Conservation (phyloP, 192 early-diverging fungal species). For the Mortierella claussenii region DNA sequence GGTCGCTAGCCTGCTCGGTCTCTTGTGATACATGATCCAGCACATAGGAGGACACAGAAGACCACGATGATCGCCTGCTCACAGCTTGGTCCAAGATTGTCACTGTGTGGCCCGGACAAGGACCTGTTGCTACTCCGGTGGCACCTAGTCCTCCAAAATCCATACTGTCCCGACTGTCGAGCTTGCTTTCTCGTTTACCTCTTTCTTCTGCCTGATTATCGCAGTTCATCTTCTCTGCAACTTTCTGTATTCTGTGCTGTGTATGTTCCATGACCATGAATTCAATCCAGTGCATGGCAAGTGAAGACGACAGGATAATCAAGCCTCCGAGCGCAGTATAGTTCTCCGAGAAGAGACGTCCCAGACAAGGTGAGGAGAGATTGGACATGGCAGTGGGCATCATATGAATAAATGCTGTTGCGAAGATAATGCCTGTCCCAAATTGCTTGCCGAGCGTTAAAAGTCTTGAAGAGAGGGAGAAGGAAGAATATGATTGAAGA, state of each 20-base stretch:
- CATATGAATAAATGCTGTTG: slow-evolving; percentile 82
- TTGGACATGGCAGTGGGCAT: slow-evolving; percentile 65
- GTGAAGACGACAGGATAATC: slow-evolving; percentile 70
- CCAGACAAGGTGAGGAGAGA: slow-evolving; percentile 68
- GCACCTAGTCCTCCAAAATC: slow-evolving; percentile 27
- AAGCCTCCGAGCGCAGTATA: slow-evolving; percentile 65
- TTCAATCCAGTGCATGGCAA: slow-evolving; percentile 75
- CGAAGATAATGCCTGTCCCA: slow-evolving; percentile 74
- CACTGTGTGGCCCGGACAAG: slow-evolving; percentile 17
- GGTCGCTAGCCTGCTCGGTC: background rate
- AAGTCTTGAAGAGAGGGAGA: background rate
- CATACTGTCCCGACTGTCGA: too few relatives aligned
- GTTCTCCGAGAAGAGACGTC: slow-evolving; percentile 50
- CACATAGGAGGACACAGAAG: slow-evolving; percentile 10
- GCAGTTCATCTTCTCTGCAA: too few relatives aligned
- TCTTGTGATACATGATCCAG: background rate
- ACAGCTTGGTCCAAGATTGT: slow-evolving; percentile 3
- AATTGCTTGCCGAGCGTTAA: slow-evolving; percentile 50
- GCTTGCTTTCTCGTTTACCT: too few relatives aligned
- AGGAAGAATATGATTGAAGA: background rate
- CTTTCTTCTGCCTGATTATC: too few relatives aligned
- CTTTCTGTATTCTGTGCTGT: slow-evolving; percentile 6
- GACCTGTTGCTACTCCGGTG: slow-evolving; percentile 12
- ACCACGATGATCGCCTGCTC: slow-evolving; percentile 1
- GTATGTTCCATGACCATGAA: slow-evolving; percentile 53